Percentiles rank a stretch among this genome's conserved stretches.
Conservation (phyloP, 306 rosid genomes). For the Pterocarpus santalinus region DNA sequence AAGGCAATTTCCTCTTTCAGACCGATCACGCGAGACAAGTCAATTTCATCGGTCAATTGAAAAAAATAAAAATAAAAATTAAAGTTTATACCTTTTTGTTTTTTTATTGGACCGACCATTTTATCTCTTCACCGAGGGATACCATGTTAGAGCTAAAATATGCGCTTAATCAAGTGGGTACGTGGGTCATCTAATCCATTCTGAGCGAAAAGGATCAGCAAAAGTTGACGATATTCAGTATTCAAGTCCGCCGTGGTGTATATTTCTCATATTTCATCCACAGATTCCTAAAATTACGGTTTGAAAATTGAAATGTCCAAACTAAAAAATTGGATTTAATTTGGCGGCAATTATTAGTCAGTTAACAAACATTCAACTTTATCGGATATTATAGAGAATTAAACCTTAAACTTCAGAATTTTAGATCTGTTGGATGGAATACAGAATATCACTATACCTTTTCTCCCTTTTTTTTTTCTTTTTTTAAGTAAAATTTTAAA, state of each 20-base stretch:
- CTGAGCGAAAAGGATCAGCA: neutral
- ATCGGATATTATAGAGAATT: neutral
- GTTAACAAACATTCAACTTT: neutral
- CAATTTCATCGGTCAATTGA: conserved; percentile 4
- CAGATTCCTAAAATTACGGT: conserved; percentile 19
- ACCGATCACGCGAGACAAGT: neutral
- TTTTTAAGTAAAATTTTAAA: neutral
- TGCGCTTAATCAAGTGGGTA: conserved; percentile 4
- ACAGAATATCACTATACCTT: neutral
- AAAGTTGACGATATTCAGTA: neutral
- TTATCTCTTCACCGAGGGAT: conserved; percentile 25
- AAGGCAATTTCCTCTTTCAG: neutral
- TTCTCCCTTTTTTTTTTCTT: neutral
- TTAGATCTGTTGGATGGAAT: neutral
- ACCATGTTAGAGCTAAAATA: neutral
- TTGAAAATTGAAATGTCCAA: neutral
- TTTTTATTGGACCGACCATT: conserved; percentile 55
- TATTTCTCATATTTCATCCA: neutral
- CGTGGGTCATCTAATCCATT: neutral
- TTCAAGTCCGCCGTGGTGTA: neutral
- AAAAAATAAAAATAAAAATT: neutral
- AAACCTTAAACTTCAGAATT: neutral
- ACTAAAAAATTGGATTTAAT: neutral
- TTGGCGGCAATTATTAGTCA: conserved; percentile 7
- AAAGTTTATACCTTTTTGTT: neutral